Evolutionary conservation across 2,329 filamentous ascomycete species (phyloP).

Genomic region (Fusarium hainanense): DNA sequence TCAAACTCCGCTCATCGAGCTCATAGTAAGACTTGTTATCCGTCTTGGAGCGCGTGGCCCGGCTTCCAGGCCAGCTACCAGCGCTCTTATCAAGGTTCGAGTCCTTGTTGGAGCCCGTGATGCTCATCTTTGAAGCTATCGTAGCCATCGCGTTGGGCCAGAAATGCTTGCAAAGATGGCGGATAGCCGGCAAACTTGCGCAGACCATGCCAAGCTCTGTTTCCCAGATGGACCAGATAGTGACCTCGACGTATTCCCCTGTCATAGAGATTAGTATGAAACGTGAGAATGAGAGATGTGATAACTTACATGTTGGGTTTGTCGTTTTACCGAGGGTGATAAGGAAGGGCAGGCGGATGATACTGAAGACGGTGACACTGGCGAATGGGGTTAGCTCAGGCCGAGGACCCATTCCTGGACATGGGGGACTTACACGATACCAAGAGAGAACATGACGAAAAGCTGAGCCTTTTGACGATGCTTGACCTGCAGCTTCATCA

Average conservation of each 20-base stretch:
- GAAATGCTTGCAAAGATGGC: slow-evolving; percentile 37
- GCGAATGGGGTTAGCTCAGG: background rate
- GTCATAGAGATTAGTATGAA: background rate
- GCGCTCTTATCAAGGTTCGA: slow-evolving; percentile 13
- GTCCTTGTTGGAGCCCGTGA: slow-evolving; percentile 15
- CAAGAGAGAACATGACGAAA: slow-evolving; percentile 36
- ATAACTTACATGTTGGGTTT: slow-evolving; percentile 31
- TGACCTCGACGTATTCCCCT: slow-evolving; percentile 37
- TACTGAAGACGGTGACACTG: slow-evolving; percentile 34
- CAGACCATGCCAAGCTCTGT: slow-evolving; percentile 40
- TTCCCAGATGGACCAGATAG: slow-evolving; percentile 41
- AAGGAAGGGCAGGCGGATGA: slow-evolving; percentile 33
- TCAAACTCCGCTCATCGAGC: slow-evolving; percentile 33
- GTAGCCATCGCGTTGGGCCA: slow-evolving; percentile 39
- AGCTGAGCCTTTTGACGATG: slow-evolving; percentile 34
- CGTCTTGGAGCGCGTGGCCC: slow-evolving; percentile 26
- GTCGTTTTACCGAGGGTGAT: slow-evolving; percentile 28
- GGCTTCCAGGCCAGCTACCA: slow-evolving; percentile 32
- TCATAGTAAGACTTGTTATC: slow-evolving; percentile 36
- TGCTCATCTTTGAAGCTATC: slow-evolving; percentile 33
- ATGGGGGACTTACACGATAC: slow-evolving; percentile 13
- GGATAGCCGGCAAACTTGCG: slow-evolving; percentile 36
- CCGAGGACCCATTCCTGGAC: fast-evolving
- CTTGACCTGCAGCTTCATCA: slow-evolving; percentile 31
- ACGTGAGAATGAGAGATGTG: no score